Conservation (phyloP, 2,329 filamentous ascomycete genomes). For the Allantophomopsis lycopodina region DNA sequence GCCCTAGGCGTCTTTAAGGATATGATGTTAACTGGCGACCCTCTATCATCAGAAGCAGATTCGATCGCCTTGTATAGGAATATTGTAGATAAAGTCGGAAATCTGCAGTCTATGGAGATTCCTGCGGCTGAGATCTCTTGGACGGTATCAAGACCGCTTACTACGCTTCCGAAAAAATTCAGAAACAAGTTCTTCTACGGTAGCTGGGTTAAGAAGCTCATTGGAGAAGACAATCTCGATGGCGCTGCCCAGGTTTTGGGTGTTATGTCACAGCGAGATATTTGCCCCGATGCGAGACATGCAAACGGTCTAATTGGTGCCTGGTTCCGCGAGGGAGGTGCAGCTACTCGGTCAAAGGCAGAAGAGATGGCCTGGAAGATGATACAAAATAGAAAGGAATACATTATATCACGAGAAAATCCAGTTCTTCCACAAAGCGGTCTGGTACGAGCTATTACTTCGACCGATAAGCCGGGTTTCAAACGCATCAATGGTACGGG, state of each 20-base stretch:
- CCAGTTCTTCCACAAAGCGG: constrained; percentile 1
- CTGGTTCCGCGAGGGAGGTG: constrained; percentile 52
- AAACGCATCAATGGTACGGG: constrained; percentile 25
- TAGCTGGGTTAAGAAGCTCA: constrained; percentile 78
- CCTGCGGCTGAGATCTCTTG: constrained; percentile 20
- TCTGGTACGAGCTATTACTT: no score
- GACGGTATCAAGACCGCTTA: constrained; percentile 19
- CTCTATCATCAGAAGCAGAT: constrained; percentile 6
- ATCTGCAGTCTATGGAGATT: constrained; percentile 8
- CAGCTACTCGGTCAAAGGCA: constrained; percentile 41
- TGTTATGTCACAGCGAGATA: constrained; percentile 57
- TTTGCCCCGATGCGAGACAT: constrained; percentile 58
- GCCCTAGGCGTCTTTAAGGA: constrained; percentile 72
- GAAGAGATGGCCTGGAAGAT: constrained; percentile 63
- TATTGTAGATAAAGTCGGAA: constrained; percentile 2
- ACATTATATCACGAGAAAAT: constrained; percentile 34
- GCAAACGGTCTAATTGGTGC: constrained; percentile 73
- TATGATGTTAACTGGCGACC: constrained; percentile 49
- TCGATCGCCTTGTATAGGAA: constrained; percentile 10
- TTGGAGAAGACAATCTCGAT: constrained; percentile 56
- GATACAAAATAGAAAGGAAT: constrained; percentile 54
- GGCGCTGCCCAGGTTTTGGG: constrained; percentile 61
- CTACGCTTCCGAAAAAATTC: constrained; percentile 34
- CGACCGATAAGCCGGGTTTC: constrained; percentile 5
- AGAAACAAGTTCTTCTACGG: constrained; percentile 73